Evolutionary conservation across 2,329 filamentous ascomycete genomes (phyloP).

Genomic region (Sporothrix sp.): DNA sequence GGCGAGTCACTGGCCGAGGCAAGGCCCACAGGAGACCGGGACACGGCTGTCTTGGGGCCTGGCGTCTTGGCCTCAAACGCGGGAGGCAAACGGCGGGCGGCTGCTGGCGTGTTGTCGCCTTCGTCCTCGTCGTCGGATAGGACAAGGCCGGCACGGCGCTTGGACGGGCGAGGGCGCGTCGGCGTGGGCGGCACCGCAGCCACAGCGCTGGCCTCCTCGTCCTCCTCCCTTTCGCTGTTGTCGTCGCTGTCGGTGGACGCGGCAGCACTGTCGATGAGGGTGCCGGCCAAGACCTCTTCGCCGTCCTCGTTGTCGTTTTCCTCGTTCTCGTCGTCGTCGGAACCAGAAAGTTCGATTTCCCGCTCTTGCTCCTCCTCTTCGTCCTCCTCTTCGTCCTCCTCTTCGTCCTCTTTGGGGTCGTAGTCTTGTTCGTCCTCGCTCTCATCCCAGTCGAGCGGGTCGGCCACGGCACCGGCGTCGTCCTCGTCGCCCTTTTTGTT

Average conservation of each 20-base stretch:
- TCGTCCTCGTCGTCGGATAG: slow-evolving; percentile 61
- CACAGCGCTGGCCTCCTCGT: background rate
- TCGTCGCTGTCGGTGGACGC: slow-evolving; percentile 24
- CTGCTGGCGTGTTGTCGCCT: slow-evolving; percentile 30
- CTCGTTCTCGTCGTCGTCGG: slow-evolving; percentile 13
- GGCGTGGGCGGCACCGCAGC: slow-evolving; percentile 7
- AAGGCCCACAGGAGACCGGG: slow-evolving; percentile 33
- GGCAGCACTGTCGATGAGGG: slow-evolving; percentile 14
- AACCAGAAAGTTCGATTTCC: slow-evolving; percentile 4
- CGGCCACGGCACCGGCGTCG: slow-evolving; percentile 43
- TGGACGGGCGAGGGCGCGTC: slow-evolving; percentile 30
- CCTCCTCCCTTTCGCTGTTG: slow-evolving; percentile 23
- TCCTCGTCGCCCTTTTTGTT: slow-evolving; percentile 43
- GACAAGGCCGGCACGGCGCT: slow-evolving; percentile 38
- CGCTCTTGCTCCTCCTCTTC: slow-evolving; percentile 14
- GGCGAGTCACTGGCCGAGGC: slow-evolving; percentile 36
- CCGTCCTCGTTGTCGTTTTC: slow-evolving; percentile 11
- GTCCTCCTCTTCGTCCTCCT: slow-evolving; percentile 15
- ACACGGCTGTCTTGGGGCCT: slow-evolving; percentile 32
- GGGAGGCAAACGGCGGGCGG: background rate
- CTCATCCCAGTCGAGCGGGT: slow-evolving; percentile 17
- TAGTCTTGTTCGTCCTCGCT: slow-evolving; percentile 34
- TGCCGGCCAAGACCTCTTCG: slow-evolving; percentile 23
- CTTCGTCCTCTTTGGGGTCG: background rate
- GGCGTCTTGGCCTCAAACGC: slow-evolving; percentile 33